A percentile compares a stretch with the other conserved stretches of the same genome.
These are phyloP conservation scores for Ganoderma lingzhi DNA, from an alignment of 1,284 basidiomycete species.

Conservation along the genomic window DNA sequence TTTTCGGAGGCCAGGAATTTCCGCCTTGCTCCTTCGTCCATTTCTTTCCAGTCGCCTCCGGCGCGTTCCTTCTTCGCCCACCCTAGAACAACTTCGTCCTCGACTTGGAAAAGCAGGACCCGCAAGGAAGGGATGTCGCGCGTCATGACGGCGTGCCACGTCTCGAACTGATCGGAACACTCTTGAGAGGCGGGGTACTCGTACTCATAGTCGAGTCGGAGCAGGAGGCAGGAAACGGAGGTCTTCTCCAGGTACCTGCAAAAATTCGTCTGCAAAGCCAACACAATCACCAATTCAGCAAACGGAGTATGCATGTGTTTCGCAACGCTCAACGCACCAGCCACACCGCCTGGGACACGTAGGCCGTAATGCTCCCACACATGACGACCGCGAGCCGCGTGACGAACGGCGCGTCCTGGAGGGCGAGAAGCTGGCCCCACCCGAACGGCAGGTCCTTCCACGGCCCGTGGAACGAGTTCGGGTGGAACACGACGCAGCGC, in stretches of 20 bases:
- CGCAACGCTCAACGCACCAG: neutral
- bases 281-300: neutral
- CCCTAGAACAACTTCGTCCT: neutral
- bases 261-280: neutral
- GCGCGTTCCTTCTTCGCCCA: neutral
- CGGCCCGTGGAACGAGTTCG: neutral
- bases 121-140: neutral
- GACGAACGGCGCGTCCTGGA: neutral
- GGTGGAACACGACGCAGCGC: constrained; percentile 1
- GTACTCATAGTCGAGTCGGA: neutral
- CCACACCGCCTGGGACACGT: neutral
- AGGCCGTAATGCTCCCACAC: neutral
- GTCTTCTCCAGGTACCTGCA: neutral
- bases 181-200: neutral
- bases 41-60: neutral
- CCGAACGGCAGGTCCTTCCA: neutral
- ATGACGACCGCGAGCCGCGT: neutral
- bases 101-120: neutral
- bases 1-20: neutral
- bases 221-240: neutral
- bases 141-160: neutral
- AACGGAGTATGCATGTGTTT: neutral
- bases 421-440: neutral
- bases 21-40: neutral
- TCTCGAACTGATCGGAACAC: neutral